phyloP scores from a whole-genome alignment of 1,139 yeast genomes.

The Wickerhamomyces sp. region DNA sequence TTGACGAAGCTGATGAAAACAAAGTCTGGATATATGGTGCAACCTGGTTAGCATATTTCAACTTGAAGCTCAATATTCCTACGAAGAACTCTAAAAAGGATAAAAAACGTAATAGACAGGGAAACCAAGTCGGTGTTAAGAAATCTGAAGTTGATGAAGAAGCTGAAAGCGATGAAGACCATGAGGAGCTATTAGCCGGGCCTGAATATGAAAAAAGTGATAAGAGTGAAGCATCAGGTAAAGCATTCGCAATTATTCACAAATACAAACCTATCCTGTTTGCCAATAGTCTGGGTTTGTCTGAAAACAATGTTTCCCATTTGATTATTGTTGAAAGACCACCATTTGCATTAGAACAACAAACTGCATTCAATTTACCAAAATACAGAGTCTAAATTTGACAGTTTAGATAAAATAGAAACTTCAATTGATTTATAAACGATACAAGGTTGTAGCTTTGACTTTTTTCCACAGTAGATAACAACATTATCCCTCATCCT shows the following conservation, averaged over 20 bases:
- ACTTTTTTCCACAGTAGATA: too few species aligned
- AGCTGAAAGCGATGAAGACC: slow-evolving; percentile 27
- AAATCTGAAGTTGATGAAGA: slow-evolving; percentile 26
- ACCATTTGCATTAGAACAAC: slow-evolving; percentile 50
- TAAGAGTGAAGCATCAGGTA: slow-evolving; percentile 25
- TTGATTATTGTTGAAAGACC: slow-evolving; percentile 79
- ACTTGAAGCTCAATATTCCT: slow-evolving; percentile 59
- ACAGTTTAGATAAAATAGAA: background rate
- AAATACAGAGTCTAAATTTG: slow-evolving; percentile 46
- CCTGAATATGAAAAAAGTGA: slow-evolving; percentile 28
- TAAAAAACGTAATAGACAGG: slow-evolving; percentile 63
- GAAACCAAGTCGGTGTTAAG: slow-evolving; percentile 44
- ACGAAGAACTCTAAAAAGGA: slow-evolving; percentile 33
- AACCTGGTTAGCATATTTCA: slow-evolving; percentile 77
- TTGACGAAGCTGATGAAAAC: slow-evolving; percentile 32
- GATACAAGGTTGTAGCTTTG: background rate
- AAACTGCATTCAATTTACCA: slow-evolving; percentile 75
- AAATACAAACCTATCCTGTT: slow-evolving; percentile 72
- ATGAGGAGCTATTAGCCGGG: slow-evolving; percentile 16
- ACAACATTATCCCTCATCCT: too few species aligned
- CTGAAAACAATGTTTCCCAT: slow-evolving; percentile 31
- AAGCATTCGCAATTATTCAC: slow-evolving; percentile 69
- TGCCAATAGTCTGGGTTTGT: slow-evolving; percentile 48
- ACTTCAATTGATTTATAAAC: background rate
- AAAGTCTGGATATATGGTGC: slow-evolving; percentile 83